Base-by-base conservation (phyloP, 305 asterid species). In the Stenogyne calaminthoides region DNA sequence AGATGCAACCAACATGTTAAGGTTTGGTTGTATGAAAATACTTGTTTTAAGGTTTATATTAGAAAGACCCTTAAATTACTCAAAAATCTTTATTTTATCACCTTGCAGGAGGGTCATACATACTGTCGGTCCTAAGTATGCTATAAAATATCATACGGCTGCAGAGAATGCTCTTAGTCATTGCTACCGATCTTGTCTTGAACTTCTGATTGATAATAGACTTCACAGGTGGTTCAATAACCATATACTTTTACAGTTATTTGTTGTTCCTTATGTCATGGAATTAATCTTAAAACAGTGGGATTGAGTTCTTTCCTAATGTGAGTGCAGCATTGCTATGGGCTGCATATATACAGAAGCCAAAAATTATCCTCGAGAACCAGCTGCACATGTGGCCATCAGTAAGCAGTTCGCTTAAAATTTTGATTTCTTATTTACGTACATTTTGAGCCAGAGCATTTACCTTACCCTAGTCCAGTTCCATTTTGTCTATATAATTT, bases 161-260 rank as follows among this genome's bases (percentile, higher is more conserved):
- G 98, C 97, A 34, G 98, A 93, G 81, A 91, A 91, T 82, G 96
- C 98, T 54, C 85, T 93, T 70, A 91, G 97, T 84, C 97, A 92
- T 84, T 91, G 97, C 86, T 92, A 93, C 58, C 82, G 95, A 52
- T 87, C 95, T 78, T 91, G 96, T 89, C 96, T 92, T 82, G 98
- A 91, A 84, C 95, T 89, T 80, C 91, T 91, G 58, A 86, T 92
- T 57, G 98, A 92, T 49, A 85, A 83, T 82, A 93, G 90, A 71
- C 87, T 92, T 18, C 81, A 80, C 75, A 92, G 98, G 98, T 92
- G 73, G 75, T 76, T 77, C 78, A 64, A 71, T 72, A 62, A 54
- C 49, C 47, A 51, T 64, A 76, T 64, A 65, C 61, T 42, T 32
- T 69, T 64, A 55, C 69, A 47, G 32, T 55, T 77, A 46, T 64